Percentiles rank a stretch among this genome's conserved stretches.
Conservation (phyloP, 768 basidiomycete species). For the Astraeus odoratus region DNA sequence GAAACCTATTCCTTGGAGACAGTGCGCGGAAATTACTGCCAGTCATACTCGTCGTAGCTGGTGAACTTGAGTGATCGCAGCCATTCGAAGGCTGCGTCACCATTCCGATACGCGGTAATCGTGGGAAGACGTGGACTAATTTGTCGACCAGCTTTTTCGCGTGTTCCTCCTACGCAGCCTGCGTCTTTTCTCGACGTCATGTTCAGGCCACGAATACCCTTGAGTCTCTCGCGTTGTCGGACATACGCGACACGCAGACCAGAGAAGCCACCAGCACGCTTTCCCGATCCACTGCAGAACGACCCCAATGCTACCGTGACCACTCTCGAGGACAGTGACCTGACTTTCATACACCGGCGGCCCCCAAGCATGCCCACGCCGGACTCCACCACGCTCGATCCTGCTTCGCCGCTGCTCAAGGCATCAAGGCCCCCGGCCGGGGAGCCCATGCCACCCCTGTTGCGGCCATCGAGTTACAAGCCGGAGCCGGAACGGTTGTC, state of each 20-base stretch:
- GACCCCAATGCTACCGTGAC: slow-evolving; percentile 47
- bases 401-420: slow-evolving; percentile 64
- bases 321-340: slow-evolving; percentile 41
- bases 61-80: too few species aligned
- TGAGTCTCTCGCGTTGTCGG: slow-evolving; percentile 24
- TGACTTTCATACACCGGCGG: slow-evolving; percentile 83
- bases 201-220: slow-evolving; percentile 16
- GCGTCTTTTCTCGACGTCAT: slow-evolving; percentile 8
- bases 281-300: slow-evolving; percentile 51
- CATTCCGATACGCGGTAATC: not conserved
- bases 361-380: slow-evolving; percentile 74
- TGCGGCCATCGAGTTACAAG: slow-evolving; percentile 34
- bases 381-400: slow-evolving; percentile 59
- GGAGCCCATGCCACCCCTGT: slow-evolving; percentile 40
- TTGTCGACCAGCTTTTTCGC: not conserved
- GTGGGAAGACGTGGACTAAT: not conserved
- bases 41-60: not conserved
- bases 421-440: slow-evolving; percentile 23
- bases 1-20: too few species aligned
- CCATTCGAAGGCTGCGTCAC: not conserved
- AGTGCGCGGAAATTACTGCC: too few species aligned
- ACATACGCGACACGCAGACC: slow-evolving; percentile 36
- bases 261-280: slow-evolving; percentile 43
- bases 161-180: not conserved
- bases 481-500: slow-evolving; percentile 36